Percentiles rank a stretch among this genome's conserved stretches.
Evolutionary conservation across 306 rosid species (phyloP).

Genomic region (Corylus avellana): DNA sequence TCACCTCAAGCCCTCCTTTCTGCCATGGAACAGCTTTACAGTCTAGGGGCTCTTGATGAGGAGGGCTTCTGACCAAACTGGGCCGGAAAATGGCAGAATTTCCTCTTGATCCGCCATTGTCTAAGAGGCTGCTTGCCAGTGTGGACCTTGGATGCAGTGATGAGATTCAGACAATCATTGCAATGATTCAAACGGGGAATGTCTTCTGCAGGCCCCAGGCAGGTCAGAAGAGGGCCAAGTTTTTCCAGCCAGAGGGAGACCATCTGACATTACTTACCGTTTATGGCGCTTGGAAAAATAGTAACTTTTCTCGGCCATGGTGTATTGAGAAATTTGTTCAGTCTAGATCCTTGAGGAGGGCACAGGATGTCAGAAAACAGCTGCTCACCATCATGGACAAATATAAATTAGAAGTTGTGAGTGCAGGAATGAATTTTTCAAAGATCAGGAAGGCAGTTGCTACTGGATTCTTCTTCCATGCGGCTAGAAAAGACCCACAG

Average conservation of each 20-base stretch:
- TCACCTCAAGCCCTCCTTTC: conserved; percentile 76
- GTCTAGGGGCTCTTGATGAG: conserved; percentile 88
- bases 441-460: conserved; percentile 84
- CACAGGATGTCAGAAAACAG: conserved; percentile 81
- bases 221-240: conserved; percentile 88
- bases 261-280: conserved; percentile 86
- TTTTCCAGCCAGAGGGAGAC: conserved; percentile 93
- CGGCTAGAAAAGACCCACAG: conserved; percentile 79
- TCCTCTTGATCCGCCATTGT: conserved; percentile 86
- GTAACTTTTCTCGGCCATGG: conserved; percentile 57
- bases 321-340: conserved; percentile 45
- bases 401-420: conserved; percentile 80
- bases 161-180: conserved; percentile 80
- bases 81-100: conserved; percentile 91
- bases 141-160: conserved; percentile 95
- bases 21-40: conserved; percentile 76
- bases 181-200: conserved; percentile 90
- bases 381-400: conserved; percentile 83
- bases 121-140: conserved; percentile 88
- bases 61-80: conserved; percentile 77
- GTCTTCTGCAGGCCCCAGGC: conserved; percentile 90
- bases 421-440: conserved; percentile 73
- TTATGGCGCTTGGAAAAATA: conserved; percentile 84
- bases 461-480: conserved; percentile 84
- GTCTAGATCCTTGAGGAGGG: conserved; percentile 54